Conservation (phyloP, 2,329 filamentous ascomycete species). For the Colletotrichum tropicicola region DNA sequence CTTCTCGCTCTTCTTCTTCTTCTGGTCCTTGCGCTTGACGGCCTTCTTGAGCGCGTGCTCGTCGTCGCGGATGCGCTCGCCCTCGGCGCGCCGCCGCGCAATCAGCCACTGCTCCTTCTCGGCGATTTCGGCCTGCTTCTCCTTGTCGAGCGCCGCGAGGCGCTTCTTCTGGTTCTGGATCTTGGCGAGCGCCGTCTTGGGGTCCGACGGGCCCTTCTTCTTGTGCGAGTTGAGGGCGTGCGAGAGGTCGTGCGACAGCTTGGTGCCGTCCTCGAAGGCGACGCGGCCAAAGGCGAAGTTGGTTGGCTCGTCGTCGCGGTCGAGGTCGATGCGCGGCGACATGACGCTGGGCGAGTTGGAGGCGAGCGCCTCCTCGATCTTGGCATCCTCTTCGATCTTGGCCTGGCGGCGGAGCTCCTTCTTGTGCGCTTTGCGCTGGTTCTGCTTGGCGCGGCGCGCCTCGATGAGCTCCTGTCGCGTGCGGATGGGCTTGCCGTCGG, state of each 20-base stretch:
- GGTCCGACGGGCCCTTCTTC: constrained; percentile 84
- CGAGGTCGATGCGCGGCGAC: constrained; percentile 61
- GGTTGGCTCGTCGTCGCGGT: constrained; percentile 44
- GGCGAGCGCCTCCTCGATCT: constrained; percentile 70
- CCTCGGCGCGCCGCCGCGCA: constrained; percentile 87
- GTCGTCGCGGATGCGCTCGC: constrained; percentile 89
- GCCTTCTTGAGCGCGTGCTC: constrained; percentile 91
- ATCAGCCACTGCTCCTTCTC: constrained; percentile 96
- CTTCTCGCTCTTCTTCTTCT: constrained; percentile 90
- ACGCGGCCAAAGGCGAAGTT: constrained; percentile 92
- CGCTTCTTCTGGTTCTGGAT: constrained; percentile 88
- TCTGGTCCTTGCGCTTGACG: constrained; percentile 88
- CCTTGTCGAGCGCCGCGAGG: constrained; percentile 76
- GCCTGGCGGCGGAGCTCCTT: constrained; percentile 82
- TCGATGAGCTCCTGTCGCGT: constrained; percentile 94
- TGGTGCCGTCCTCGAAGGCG: constrained; percentile 87
- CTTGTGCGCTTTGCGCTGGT: constrained; percentile 86
- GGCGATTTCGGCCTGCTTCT: constrained; percentile 85
- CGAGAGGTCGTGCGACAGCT: constrained; percentile 78
- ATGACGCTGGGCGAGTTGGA: constrained; percentile 70
- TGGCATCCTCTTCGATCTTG: constrained; percentile 80
- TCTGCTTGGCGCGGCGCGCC: constrained; percentile 85
- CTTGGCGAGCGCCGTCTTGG: constrained; percentile 85
- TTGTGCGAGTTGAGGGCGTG: constrained; percentile 63
- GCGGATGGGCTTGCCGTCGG: constrained; percentile 82